Base-by-base conservation (phyloP, 768 basidiomycete species). In the Lactifluus piperatus region DNA sequence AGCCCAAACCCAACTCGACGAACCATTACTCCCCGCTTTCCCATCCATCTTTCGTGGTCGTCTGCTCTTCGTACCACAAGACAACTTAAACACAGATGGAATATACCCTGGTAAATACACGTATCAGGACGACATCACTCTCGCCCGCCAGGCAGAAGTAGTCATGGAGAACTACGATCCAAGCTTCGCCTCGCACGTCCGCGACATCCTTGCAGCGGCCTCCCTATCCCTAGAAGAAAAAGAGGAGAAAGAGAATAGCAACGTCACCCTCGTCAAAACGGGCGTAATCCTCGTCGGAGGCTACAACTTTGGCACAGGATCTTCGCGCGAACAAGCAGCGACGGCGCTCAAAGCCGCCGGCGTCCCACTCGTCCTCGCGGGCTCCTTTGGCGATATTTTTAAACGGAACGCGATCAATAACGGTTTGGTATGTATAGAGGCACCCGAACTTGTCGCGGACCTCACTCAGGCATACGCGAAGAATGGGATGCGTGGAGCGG, bases 151-250 rank as follows among this genome's bases (percentile, higher is more conserved):
- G 71, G 94, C 93, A 2, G 83, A 97, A 67, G 88, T 98, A 22
- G 95, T 97, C 41, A 97, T 98, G 94, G 95, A 99, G 75, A 99
- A 98, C 76, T 98, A 99, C 72, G 95, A 99, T 67, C 86, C 91
- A 0, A 72, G 78, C 0, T 98, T 98, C 70, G 89, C 95, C 13
- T 53, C 75, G 1, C 81, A 82, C 54, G 85, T 90, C 37, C 79
- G 82, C 43, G 7, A 11, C 3, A 73, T 79, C 11, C 71, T 88
- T 43, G 63, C 36, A n/a, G 47, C 18, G 58, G 67, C 43, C 54
- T 52, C 36, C 63, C 41, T 48, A 57, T 65, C 34, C 1, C 34
- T 65, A 18, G n/a, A 11, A 50, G 27, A n/a, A 32, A 5, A 13
- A 20, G 8, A 34, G 7, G 9, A 34, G 10, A 5, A 11, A 14